A percentile compares a stretch with the other conserved stretches of the same genome.
Evolutionary conservation across 1,139 yeast genomes (phyloP).

Genomic region (Hyphopichia fennica): DNA sequence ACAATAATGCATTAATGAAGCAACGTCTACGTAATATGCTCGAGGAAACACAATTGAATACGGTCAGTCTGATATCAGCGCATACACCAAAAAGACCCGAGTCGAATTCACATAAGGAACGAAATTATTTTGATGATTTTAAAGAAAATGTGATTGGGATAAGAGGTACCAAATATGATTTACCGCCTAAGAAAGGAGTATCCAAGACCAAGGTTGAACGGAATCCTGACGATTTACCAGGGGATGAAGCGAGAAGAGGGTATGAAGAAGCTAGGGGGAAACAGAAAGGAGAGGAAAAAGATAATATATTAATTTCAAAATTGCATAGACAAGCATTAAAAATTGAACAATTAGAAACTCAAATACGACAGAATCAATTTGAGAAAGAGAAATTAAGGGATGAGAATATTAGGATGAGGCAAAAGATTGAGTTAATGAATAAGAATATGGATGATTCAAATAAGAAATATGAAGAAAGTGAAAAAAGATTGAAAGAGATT

Average conservation of each 20-base stretch:
- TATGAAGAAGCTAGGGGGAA: not conserved
- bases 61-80: too few relatives aligned
- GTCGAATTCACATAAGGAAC: too few relatives aligned
- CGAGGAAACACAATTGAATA: too few relatives aligned
- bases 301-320: constrained; percentile 10
- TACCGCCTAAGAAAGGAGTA: constrained; percentile 8
- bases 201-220: not conserved
- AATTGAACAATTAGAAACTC: constrained; percentile 6
- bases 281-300: not conserved
- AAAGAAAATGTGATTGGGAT: constrained; percentile 11
- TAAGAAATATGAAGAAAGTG: not conserved
- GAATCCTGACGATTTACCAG: too few relatives aligned
- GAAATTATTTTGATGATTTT: constrained; percentile 8
- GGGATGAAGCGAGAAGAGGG: too few relatives aligned
- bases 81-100: too few relatives aligned
- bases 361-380: constrained; percentile 1
- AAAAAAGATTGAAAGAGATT: not conserved
- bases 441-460: not conserved
- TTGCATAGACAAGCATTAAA: constrained; percentile 8
- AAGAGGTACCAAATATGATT: constrained; percentile 10
- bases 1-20: constrained; percentile 1
- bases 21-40: constrained; percentile 4
- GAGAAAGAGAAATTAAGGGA: constrained; percentile 5
- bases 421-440: not conserved
- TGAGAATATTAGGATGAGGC: not conserved